Percentiles rank a stretch among this genome's conserved stretches.
phyloP scores from a whole-genome alignment of 345 rosid genomes.

The Syzygium jambos region DNA sequence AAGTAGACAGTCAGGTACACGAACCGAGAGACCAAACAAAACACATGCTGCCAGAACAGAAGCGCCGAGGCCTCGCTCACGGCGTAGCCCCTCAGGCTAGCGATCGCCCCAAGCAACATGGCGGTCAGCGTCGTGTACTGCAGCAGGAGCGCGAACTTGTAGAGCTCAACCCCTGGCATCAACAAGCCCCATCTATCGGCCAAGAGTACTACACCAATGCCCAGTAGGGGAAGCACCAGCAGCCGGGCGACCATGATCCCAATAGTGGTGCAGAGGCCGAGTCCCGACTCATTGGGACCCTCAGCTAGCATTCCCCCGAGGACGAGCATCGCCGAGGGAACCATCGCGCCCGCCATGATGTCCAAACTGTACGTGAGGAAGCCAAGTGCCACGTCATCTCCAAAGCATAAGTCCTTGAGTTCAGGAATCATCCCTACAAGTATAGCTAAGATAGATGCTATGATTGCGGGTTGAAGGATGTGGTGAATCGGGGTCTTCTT shows the following conservation, averaged over 20 bases:
- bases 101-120: slow-evolving; percentile 81
- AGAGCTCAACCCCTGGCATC: slow-evolving; percentile 16
- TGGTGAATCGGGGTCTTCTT: slow-evolving; percentile 84
- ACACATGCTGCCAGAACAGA: slow-evolving; percentile 87
- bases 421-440: slow-evolving; percentile 65
- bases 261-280: slow-evolving; percentile 26
- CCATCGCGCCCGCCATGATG: slow-evolving; percentile 87
- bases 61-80: slow-evolving; percentile 83
- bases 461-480: slow-evolving; percentile 86
- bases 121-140: slow-evolving; percentile 57
- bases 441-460: slow-evolving; percentile 81
- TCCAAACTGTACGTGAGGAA: slow-evolving; percentile 76
- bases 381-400: slow-evolving; percentile 68
- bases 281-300: slow-evolving; percentile 23
- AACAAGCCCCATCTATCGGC: slow-evolving; percentile 21
- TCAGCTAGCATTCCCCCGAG: slow-evolving; percentile 94
- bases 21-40: slow-evolving; percentile 69
- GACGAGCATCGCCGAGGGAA: slow-evolving; percentile 93
- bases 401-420: slow-evolving; percentile 56
- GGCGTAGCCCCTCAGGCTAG: slow-evolving; percentile 82
- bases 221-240: slow-evolving; percentile 26
- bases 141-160: slow-evolving; percentile 26
- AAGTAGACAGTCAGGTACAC: slow-evolving; percentile 62
- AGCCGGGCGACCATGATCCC: slow-evolving; percentile 37
- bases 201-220: slow-evolving; percentile 19